Conservation (phyloP, 257 asterid genomes). For the Craterostigma plantagineum region DNA sequence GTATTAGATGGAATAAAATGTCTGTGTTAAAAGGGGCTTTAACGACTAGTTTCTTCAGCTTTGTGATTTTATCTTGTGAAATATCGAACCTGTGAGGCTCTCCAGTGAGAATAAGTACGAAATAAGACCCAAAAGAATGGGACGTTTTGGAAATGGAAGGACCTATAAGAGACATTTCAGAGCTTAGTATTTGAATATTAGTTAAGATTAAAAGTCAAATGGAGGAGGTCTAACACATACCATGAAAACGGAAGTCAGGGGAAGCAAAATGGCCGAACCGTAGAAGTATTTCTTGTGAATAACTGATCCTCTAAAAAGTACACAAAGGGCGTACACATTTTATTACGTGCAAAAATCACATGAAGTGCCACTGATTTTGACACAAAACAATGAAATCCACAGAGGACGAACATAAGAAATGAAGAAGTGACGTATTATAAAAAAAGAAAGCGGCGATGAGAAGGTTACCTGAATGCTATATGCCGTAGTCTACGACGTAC, state of each 20-base stretch:
- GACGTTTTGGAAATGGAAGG: conserved; percentile 92
- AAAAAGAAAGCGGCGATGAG: too few relatives aligned
- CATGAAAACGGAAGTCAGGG: conserved; percentile 59
- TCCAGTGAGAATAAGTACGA: conserved; percentile 96
- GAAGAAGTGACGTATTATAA: background rate
- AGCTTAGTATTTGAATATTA: background rate
- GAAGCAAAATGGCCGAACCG: conserved; percentile 66
- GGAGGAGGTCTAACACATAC: conserved; percentile 16
- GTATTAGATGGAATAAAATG: background rate
- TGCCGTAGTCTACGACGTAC: conserved; percentile 88
- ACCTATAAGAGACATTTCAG: conserved; percentile 21
- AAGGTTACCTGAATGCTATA: conserved; percentile 62
- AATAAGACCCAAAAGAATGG: conserved; percentile 91
- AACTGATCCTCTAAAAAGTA: conserved; percentile 55
- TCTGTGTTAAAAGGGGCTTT: background rate
- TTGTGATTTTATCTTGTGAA: conserved; percentile 1
- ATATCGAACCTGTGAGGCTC: conserved; percentile 74
- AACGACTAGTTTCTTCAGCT: background rate
- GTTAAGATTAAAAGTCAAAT: background rate
- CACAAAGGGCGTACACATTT: conserved; percentile 10
- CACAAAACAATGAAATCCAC: too few relatives aligned
- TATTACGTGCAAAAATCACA: background rate
- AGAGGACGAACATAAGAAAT: too few relatives aligned
- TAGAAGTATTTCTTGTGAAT: conserved; percentile 78
- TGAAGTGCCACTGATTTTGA: too few relatives aligned